Conservation (phyloP, 1,284 basidiomycete genomes). For the Sutorius eximius region DNA sequence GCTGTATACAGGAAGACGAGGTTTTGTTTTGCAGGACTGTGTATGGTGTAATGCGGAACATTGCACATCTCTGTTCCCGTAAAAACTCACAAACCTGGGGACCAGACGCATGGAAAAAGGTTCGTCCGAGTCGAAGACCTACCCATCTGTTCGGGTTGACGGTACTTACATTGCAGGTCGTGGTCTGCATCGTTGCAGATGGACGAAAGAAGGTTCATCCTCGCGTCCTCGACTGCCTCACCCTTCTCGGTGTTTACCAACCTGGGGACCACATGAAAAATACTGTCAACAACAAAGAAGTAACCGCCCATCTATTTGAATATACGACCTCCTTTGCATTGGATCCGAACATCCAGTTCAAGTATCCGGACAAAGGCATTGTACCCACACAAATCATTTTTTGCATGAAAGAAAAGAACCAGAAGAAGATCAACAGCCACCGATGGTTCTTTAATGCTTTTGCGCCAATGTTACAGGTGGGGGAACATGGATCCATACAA, state of each 20-base stretch:
- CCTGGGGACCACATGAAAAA: conserved; percentile 86
- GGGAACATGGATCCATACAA: background rate
- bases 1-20: conserved; percentile 80
- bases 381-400: conserved; percentile 92
- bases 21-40: conserved; percentile 91
- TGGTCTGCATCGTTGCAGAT: conserved; percentile 94
- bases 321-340: conserved; percentile 91
- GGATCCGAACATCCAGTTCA: conserved; percentile 88
- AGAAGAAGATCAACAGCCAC: conserved; percentile 96
- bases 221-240: conserved; percentile 90
- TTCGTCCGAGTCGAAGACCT: conserved; percentile 24
- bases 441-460: conserved; percentile 97
- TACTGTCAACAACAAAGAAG: conserved; percentile 81
- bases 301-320: conserved; percentile 94
- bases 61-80: conserved; percentile 86
- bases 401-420: conserved; percentile 92
- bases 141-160: background rate
- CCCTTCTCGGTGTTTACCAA: conserved; percentile 77
- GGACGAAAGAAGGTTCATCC: conserved; percentile 92
- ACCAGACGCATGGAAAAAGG: conserved; percentile 96
- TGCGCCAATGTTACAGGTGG: conserved; percentile 66
- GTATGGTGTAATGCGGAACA: conserved; percentile 94
- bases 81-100: conserved; percentile 98
- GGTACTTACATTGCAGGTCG: conserved; percentile 55
- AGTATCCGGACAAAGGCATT: conserved; percentile 94